Evolutionary conservation across 306 rosid species (phyloP), one percentile per base, ranked within the genome.

Genomic region (Hylodesmum podocarpum): DNA sequence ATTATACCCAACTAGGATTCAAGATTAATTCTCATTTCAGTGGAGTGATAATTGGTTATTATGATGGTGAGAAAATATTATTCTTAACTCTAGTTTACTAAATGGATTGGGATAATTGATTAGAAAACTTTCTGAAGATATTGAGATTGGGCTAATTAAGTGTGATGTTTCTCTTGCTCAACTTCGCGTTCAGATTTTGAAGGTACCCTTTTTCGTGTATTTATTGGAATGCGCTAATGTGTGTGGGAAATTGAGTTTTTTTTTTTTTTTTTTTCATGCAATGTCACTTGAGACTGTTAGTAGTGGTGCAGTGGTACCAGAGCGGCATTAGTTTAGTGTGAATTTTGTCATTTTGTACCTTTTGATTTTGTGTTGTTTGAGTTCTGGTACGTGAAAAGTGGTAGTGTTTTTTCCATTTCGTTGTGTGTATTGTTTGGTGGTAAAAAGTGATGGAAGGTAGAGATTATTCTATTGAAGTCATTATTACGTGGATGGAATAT

Each of bases 121-220:
- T n/a, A n/a, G n/a, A n/a, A n/a, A n/a, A n/a, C n/a, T n/a, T n/a
- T n/a, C 97, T 47, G 98, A 91, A 39, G 91, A 87, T 46, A 83
- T 89, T 7, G 97, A 94, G 83, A 76, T 36, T 81, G 98, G 96
- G 6, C 89, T 94, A 58, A 73, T 94, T 3, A 84, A 78, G 81
- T 88, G 93, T 4, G 74, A 87, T 44, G 73, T 68, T 74, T 80
- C 89, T 3, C 85, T 91, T 55, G 88, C 95, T 66, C 79, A 79
- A 73, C 96, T 94, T 79, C 98, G 91, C 78, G 82, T 94, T 82
- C 44, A 77, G 2, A 83, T 94, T 78, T 73, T 94, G 76, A 90
- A 94, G 96, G 98, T 94, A 78, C n/a, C 8, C 3, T 21, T 3
- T 75, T 51, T n/a, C 8, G 54, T 0, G 34, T 34, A 3, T 6